Evolutionary conservation across 495 filamentous ascomycete species (phyloP), one percentile per base, ranked within the genome.

Genomic region (Penicillium crystallinum): DNA sequence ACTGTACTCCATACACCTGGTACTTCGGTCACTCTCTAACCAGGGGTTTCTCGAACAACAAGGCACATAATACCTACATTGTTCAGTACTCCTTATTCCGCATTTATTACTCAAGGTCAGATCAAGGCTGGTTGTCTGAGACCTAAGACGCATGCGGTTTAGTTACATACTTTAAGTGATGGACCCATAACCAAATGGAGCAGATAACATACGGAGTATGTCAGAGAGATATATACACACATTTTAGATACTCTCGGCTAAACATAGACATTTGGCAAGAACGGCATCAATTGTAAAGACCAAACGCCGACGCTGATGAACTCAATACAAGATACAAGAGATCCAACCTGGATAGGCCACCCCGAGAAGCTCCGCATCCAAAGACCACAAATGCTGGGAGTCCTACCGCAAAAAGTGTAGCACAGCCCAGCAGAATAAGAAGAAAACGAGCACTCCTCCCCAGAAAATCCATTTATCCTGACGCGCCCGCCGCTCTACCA

Each of bases 381-480:
- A 33, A 11, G 5, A 5, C 2, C 42, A n/a, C 17, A 46, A 21
- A 8, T 22, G 23, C 29, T 21, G 27, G 27, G n/a, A n/a, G 17
- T 17, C 25, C 30, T 19, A 97, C 64, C 89, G 71, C 64, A 97
- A 65, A 65, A 81, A 97, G 70, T 88, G 84, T 67, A 98, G 58
- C 40, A 92, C 89, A 53, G 89, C 66, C 83, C 89, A 97, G 62
- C 91, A 96, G 68, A 98, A 97, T 36, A 78, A 67, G 53, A 97
- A 87, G 69, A 98, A 98, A n/a, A 91, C 65, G 30, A 95, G 67
- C 18, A 95, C 89, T 0, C 93, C 90, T 12, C 67, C 86, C 82
- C 87, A 88, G 68, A 98, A 98, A 23, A 98, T 95, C 92, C 91
- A 97, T 71, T 96, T 97, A 61, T 98, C 93, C 76, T 97, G 84